Base-by-base conservation (phyloP, 257 asterid genomes). In the Penstemon barbatus region DNA sequence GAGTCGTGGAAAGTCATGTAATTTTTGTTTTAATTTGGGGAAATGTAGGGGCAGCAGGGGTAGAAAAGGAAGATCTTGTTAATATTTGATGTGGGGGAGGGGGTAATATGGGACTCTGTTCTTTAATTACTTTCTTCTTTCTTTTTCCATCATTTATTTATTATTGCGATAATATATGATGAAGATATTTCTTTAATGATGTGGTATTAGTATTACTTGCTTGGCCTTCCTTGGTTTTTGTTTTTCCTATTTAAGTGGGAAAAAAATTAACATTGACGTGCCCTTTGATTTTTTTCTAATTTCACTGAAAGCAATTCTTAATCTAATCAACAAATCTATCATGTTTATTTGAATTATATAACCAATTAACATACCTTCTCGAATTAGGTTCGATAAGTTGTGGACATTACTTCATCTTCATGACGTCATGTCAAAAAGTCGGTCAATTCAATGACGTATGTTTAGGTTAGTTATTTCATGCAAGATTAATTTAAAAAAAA, bases 1-100 rank as follows among this genome's bases (percentile, higher is more conserved):
- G 97, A 92, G 80, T 93, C 97, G 4, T 92, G 91, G 97, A 83
- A 83, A 62, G 81, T 79, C 38, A 65, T 76, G 81, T 82, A 82
- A 68, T 66, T 7, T 19, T 74, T 6, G 13, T 49, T 54, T 70
- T 60, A 52, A 11, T 33, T 55, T 55, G 51, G 45, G 48, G 68
- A 63, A 19, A 43, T 57, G 41, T 61, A 56, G 52, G 48, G 73
- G 59, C 10, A 69, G 59, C 10, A 69, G 81, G 83, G 86, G 82
- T 73, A 75, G 74, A 81, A 75, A 57, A 79, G 84, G 74, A 67
- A 75, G 45, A 48, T 0, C 74, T 63, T 72, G 86, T 81, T 68
- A 71, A 85, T 82, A 76, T 7, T 15, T 18, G 37, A 48, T 45
- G 10, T 71, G 62, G 76, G 73, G 73, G 77, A 67, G 67, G 54